Evolutionary conservation across 2,329 filamentous ascomycete genomes (phyloP).

Genomic region (Cryphonectria naterciae): DNA sequence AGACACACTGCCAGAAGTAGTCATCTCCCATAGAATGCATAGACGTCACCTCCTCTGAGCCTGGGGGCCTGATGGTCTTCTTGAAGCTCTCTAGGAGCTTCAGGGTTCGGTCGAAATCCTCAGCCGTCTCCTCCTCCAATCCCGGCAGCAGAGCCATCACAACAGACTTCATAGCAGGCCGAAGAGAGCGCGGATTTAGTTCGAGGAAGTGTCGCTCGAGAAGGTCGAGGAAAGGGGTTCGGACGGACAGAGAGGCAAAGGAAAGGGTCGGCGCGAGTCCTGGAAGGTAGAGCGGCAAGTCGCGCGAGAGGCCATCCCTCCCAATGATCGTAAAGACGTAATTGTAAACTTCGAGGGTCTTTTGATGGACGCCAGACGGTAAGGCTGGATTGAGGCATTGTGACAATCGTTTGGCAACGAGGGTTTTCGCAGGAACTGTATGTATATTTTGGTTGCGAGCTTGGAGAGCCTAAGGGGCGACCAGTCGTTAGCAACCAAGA

Average conservation of each 20-base stretch:
- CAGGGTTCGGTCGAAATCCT: slow-evolving; percentile 91
- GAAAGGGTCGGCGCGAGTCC: slow-evolving; percentile 87
- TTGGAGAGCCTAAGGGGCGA: slow-evolving; percentile 74
- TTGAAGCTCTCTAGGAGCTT: slow-evolving; percentile 80
- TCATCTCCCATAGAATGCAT: slow-evolving; percentile 69
- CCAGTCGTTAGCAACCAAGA: slow-evolving; percentile 34
- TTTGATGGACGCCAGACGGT: slow-evolving; percentile 96
- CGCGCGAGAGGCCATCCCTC: slow-evolving; percentile 75
- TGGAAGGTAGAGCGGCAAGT: slow-evolving; percentile 86
- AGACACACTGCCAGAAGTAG: slow-evolving; percentile 99
- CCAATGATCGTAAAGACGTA: slow-evolving; percentile 88
- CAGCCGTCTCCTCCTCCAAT: slow-evolving; percentile 92
- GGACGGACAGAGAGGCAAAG: slow-evolving; percentile 90
- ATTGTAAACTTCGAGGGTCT: slow-evolving; percentile 89
- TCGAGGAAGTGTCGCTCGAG: slow-evolving; percentile 80
- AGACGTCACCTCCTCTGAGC: slow-evolving; percentile 53
- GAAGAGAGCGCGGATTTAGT: slow-evolving; percentile 70
- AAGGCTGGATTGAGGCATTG: slow-evolving; percentile 94
- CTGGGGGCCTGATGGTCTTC: slow-evolving; percentile 61
- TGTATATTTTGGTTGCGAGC: slow-evolving; percentile 73
- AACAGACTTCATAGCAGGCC: slow-evolving; percentile 88
- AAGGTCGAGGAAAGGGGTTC: slow-evolving; percentile 81
- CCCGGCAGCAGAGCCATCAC: slow-evolving; percentile 89
- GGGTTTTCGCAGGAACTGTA: slow-evolving; percentile 77
- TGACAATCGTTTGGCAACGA: slow-evolving; percentile 86